Conservation (phyloP, 345 rosid species). For the Euclidium syriacum region DNA sequence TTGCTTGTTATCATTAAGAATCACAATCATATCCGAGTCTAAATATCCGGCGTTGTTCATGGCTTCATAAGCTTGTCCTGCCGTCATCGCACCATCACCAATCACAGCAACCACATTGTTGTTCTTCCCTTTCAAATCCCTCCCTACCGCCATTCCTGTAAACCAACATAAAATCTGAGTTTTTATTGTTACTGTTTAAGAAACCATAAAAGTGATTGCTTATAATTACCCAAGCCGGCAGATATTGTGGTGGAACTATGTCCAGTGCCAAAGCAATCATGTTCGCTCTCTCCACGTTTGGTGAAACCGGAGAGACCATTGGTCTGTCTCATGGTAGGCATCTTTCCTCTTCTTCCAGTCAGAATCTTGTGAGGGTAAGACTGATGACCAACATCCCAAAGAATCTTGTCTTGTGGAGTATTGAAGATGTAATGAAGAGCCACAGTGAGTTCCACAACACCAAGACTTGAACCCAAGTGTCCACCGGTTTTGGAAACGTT, state of each 20-base stretch:
- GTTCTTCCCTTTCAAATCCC: constrained; percentile 76
- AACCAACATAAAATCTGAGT: no score
- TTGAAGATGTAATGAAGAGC: constrained; percentile 95
- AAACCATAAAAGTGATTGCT: neutral
- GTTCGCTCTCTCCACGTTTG: constrained; percentile 83
- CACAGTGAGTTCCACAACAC: constrained; percentile 97
- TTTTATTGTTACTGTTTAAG: neutral
- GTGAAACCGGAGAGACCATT: constrained; percentile 89
- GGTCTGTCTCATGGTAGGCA: constrained; percentile 87
- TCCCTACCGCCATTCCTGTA: constrained; percentile 93
- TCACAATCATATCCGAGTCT: constrained; percentile 94
- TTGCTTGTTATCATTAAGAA: constrained; percentile 97
- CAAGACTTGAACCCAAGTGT: constrained; percentile 93
- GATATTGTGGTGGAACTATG: constrained; percentile 94
- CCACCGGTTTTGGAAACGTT: constrained; percentile 95
- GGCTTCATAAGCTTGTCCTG: constrained; percentile 99
- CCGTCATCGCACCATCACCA: constrained; percentile 99
- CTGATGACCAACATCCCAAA: constrained; percentile 99
- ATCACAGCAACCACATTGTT: constrained; percentile 80
- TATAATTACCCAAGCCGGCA: constrained; percentile 90
- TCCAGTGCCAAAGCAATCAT: constrained; percentile 92
- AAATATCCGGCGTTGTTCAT: constrained; percentile 98
- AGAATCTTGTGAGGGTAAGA: constrained; percentile 94
- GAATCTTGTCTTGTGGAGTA: constrained; percentile 78
- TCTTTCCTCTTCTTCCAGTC: constrained; percentile 90